These are phyloP conservation scores for Pholiota conissans DNA, from an alignment of 768 basidiomycete genomes.

Conservation along the genomic window DNA sequence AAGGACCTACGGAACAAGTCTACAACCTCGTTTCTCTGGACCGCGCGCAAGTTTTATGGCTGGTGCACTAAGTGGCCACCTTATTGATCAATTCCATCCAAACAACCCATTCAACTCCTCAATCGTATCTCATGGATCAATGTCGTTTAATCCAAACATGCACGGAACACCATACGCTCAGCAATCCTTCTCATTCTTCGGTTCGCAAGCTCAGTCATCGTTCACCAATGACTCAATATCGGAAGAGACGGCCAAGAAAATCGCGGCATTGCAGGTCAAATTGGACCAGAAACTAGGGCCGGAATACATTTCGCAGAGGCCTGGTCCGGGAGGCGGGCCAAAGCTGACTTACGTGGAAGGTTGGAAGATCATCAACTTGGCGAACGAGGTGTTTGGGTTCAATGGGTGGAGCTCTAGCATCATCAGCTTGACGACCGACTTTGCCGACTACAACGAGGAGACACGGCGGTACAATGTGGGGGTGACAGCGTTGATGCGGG, in stretches of 20 bases:
- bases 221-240: constrained; percentile 40
- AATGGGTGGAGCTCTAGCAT: constrained; percentile 92
- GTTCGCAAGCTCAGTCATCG: neutral
- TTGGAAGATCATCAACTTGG: constrained; percentile 97
- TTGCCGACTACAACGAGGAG: constrained; percentile 74
- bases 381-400: constrained; percentile 98
- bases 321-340: constrained; percentile 82
- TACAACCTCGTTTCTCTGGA: too few relatives aligned
- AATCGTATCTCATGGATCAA: constrained; percentile 50
- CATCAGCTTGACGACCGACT: constrained; percentile 73
- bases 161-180: constrained; percentile 47
- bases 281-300: constrained; percentile 90
- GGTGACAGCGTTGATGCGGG: constrained; percentile 81
- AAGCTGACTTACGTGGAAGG: constrained; percentile 96
- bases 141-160: constrained; percentile 62
- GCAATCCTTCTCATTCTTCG: constrained; percentile 28
- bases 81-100: constrained; percentile 48
- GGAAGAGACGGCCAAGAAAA: constrained; percentile 63
- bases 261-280: constrained; percentile 76
- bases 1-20: neutral
- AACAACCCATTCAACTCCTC: constrained; percentile 27
- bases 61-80: constrained; percentile 58
- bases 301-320: constrained; percentile 87
- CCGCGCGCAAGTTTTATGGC: constrained; percentile 42
- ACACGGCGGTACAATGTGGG: constrained; percentile 67